These are phyloP conservation scores for Vaucheria bursata DNA, from an alignment of 352 stramenopile species.

Conservation along the genomic window DNA sequence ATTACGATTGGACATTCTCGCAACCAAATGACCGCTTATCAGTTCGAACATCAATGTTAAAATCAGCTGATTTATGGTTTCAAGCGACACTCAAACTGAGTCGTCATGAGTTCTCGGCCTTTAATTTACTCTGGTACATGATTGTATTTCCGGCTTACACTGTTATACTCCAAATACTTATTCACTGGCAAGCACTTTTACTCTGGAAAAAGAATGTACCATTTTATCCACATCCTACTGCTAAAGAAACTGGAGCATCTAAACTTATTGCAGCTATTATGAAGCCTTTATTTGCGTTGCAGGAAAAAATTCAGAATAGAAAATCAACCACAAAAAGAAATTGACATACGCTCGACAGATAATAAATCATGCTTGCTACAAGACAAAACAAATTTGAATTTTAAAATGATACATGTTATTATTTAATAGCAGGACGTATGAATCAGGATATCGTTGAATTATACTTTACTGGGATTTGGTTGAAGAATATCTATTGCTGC, in stretches of 20 bases:
- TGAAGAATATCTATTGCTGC: too few relatives aligned
- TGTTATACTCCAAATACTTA: slow-evolving; percentile 15
- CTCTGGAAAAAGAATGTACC: slow-evolving; percentile 30
- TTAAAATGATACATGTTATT: too few relatives aligned
- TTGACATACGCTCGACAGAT: too few relatives aligned
- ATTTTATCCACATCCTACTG: slow-evolving; percentile 20
- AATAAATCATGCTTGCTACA: too few relatives aligned
- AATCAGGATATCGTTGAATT: too few relatives aligned
- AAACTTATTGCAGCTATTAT: slow-evolving; percentile 11
- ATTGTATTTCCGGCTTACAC: slow-evolving; percentile 21
- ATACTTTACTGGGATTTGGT: too few relatives aligned
- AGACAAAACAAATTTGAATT: too few relatives aligned
- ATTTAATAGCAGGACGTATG: too few relatives aligned
- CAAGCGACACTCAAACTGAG: slow-evolving; percentile 16
- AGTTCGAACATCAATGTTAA: slow-evolving; percentile 24
- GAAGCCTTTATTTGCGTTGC: too few relatives aligned
- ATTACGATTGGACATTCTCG: slow-evolving; percentile 59
- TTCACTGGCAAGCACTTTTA: slow-evolving; percentile 27
- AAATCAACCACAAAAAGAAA: too few relatives aligned
- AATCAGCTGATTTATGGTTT: slow-evolving; percentile 30
- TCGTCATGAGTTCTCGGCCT: slow-evolving; percentile 14
- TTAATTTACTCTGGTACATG: slow-evolving; percentile 11
- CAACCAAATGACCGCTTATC: slow-evolving; percentile 48
- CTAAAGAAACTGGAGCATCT: slow-evolving; percentile 19
- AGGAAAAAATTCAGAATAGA: too few relatives aligned